Evolutionary conservation across 176 grass and related monocot genomes (phyloP).

Genomic region (Cenchrus fungigraminus): DNA sequence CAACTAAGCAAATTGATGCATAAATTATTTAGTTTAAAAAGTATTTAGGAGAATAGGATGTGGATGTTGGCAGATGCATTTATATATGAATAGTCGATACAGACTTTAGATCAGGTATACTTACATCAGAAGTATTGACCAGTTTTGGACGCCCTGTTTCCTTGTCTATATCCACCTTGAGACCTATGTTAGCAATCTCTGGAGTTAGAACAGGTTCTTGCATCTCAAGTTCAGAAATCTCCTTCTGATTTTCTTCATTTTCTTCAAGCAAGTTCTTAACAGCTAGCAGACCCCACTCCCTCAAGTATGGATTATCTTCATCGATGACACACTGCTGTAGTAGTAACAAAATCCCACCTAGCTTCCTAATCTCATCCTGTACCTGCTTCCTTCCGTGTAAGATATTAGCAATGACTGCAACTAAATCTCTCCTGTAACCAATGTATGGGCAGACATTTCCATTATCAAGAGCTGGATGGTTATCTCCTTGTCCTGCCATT

Average conservation of each 20-base stretch:
- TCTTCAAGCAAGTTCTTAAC: constrained; percentile 85
- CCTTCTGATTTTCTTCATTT: constrained; percentile 80
- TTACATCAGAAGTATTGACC: constrained; percentile 75
- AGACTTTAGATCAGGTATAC: constrained; percentile 28
- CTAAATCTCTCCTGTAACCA: constrained; percentile 86
- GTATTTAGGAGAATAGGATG: constrained; percentile 4
- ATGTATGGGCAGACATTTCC: constrained; percentile 81
- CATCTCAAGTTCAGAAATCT: constrained; percentile 73
- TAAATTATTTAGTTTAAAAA: neutral
- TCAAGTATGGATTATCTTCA: constrained; percentile 85
- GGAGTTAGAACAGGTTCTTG: constrained; percentile 78
- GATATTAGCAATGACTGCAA: constrained; percentile 78
- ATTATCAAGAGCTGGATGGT: constrained; percentile 32
- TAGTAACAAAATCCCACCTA: constrained; percentile 61
- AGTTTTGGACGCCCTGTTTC: constrained; percentile 65
- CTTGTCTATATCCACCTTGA: constrained; percentile 86
- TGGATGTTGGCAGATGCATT: constrained; percentile 1
- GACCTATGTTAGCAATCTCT: constrained; percentile 71
- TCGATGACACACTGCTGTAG: constrained; percentile 93
- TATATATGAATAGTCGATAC: neutral
- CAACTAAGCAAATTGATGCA: neutral
- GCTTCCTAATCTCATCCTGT: constrained; percentile 76
- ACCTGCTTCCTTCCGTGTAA: constrained; percentile 71
- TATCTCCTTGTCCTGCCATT: constrained; percentile 45
- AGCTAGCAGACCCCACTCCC: constrained; percentile 85